Evolutionary conservation across 305 asterid species (phyloP), one percentile per base, ranked within the genome.

Genomic region (Withania somnifera): DNA sequence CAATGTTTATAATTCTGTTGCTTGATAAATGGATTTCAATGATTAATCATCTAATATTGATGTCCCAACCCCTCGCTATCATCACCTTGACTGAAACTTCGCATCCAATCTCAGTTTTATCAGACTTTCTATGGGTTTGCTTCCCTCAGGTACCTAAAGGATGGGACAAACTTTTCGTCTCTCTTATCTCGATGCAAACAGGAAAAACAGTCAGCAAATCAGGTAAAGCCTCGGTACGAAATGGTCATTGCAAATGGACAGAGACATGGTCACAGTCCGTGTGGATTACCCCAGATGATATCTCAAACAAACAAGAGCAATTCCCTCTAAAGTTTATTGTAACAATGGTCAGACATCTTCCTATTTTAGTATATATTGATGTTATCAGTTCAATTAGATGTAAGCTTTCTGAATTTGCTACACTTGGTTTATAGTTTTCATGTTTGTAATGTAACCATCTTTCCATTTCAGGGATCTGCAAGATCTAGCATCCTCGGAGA

Each of bases 261-360:
- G 93, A 90, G 68, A 88, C 90, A 51, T 90, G 93, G 93, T 77
- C 91, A 38, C 91, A 88, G 64, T 88, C 91, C 26, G 45, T 87
- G 81, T 88, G 91, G 89, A 83, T 86, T 83, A 71, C 92, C 22
- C 63, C 87, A 20, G 54, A 61, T 78, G 82, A 82, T 84, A 54
- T 76, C 50, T 15, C 91, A 34, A 79, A 66, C 64, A 85, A 82
- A 22, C 53, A 57, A 20, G 88, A 86, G 14, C 85, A 84, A 57
- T 76, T 64, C 63, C 82, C 82, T 77, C 82, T 85, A 80, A 88
- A 87, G 56, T 83, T 90, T 82, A 81, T 88, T 81, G 84, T 90
- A 79, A 76, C 91, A 68, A 73, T 80, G 79, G 93, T 90, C 11
- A 79, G 90, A 47, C 57, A 7, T 11, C 38, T 71, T 84, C 22